These are phyloP conservation scores for Taphrina deformans DNA, from an alignment of 1,139 yeast species.

Conservation along the genomic window DNA sequence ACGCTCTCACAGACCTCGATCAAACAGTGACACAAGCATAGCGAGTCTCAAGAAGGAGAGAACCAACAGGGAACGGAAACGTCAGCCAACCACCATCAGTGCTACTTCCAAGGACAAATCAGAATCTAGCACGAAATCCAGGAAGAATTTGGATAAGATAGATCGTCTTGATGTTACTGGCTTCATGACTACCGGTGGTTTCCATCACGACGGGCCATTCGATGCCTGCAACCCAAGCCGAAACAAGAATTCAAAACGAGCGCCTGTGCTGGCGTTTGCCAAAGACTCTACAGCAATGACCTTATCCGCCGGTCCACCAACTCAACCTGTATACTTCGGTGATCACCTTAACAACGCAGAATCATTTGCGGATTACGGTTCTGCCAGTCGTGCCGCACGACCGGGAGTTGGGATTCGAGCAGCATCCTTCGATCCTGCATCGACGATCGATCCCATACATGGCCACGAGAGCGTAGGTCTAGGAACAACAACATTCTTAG, in stretches of 20 bases:
- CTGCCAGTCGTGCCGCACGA: neutral
- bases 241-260: constrained; percentile 69
- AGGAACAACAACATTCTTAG: constrained; percentile 86
- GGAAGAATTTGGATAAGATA: constrained; percentile 66
- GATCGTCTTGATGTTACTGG: constrained; percentile 96
- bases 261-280: constrained; percentile 95
- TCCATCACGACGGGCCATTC: constrained; percentile 98
- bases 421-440: constrained; percentile 61
- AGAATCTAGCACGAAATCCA: neutral
- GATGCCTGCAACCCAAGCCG: constrained; percentile 98
- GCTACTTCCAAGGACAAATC: neutral
- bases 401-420: constrained; percentile 18
- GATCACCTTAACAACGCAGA: constrained; percentile 38
- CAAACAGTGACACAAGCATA: constrained; percentile 18
- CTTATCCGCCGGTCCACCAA: constrained; percentile 57
- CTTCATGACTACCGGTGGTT: constrained; percentile 77
- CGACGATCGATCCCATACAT: constrained; percentile 71
- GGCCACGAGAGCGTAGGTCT: constrained; percentile 84
- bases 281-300: constrained; percentile 87
- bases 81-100: neutral
- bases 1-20: constrained; percentile 15
- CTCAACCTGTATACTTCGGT: constrained; percentile 36
- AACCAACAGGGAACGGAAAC: constrained; percentile 8
- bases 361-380: constrained; percentile 43
- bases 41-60: constrained; percentile 6